These are phyloP conservation scores for Fraxinus nigra DNA, from an alignment of 305 asterid species.

Conservation along the genomic window DNA sequence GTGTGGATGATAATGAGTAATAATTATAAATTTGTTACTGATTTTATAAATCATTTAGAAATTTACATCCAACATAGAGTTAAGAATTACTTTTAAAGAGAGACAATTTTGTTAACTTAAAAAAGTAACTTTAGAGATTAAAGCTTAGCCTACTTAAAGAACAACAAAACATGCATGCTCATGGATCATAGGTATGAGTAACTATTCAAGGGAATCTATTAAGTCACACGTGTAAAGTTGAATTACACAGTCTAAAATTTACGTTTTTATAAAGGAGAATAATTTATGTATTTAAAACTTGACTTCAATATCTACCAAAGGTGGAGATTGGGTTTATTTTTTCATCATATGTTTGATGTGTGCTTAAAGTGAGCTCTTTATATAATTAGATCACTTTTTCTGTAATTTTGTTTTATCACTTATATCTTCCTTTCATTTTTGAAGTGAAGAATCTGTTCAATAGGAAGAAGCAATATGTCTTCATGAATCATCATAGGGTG, in stretches of 20 bases:
- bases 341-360: neutral
- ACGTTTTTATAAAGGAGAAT: neutral
- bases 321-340: neutral
- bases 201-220: neutral
- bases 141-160: neutral
- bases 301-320: neutral
- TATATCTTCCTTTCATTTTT: neutral
- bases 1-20: neutral
- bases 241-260: neutral
- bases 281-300: neutral
- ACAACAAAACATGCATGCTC: neutral
- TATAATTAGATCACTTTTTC: neutral
- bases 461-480: neutral
- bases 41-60: neutral
- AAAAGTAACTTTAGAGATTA: neutral
- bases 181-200: neutral
- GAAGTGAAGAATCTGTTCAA: neutral
- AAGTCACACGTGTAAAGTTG: neutral
- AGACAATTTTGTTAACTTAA: neutral
- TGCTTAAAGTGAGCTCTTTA: neutral
- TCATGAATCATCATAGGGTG: neutral
- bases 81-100: neutral
- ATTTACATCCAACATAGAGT: neutral
- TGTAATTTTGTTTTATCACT: neutral
- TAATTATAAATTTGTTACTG: neutral